Conservation (phyloP, 257 asterid species). For the Solanum peruvianum region DNA sequence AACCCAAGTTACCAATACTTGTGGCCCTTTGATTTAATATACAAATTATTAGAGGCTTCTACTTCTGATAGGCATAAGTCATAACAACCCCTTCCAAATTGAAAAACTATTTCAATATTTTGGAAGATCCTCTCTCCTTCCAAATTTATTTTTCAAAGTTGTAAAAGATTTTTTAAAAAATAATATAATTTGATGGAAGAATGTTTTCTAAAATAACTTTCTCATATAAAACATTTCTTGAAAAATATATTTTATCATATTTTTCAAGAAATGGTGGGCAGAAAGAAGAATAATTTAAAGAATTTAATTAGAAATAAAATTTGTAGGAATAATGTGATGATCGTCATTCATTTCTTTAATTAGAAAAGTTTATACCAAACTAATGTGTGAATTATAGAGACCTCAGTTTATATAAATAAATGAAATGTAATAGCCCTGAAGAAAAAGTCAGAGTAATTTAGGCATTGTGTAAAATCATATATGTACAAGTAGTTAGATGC, state of each 20-base stretch:
- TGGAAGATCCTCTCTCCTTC: neutral
- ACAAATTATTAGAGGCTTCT: neutral
- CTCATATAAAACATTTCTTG: neutral
- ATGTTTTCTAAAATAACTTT: neutral
- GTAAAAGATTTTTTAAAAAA: neutral
- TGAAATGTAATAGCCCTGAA: neutral
- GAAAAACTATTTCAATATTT: neutral
- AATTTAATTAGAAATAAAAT: neutral
- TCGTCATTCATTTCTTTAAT: neutral
- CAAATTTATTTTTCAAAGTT: neutral
- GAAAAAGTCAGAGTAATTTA: constrained; percentile 11
- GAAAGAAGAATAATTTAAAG: neutral
- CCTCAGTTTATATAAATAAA: neutral
- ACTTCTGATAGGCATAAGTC: neutral
- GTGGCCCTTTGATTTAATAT: neutral
- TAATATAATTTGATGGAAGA: neutral
- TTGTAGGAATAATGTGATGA: neutral
- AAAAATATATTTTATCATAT: neutral
- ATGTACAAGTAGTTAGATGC: neutral
- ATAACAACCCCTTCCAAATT: neutral
- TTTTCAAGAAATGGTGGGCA: neutral
- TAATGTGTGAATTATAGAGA: neutral
- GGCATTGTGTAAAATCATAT: neutral
- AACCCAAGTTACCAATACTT: neutral
- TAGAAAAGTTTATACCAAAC: neutral